Percentiles rank a stretch among this genome's conserved stretches.
Evolutionary conservation across 75 land plant species (phyloP).

Genomic region (Selaginella tamariscina): DNA sequence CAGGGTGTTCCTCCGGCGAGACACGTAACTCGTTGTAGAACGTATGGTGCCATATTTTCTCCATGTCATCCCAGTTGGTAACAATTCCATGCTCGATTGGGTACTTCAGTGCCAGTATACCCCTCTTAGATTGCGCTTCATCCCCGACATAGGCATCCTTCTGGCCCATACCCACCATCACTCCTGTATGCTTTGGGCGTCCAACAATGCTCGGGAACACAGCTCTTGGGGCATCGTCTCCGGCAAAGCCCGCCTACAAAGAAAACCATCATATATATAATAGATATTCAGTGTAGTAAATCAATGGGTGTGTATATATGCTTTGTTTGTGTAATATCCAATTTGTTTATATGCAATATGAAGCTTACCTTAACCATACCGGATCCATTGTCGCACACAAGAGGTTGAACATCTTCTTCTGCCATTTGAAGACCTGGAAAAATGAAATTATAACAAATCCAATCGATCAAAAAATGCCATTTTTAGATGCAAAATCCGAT

Average conservation of each 20-base stretch:
- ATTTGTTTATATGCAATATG: too few species aligned
- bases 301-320: too few species aligned
- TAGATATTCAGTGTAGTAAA: too few species aligned
- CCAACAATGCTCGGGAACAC: constrained; percentile 38
- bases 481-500: too few species aligned
- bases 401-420: constrained; percentile 51
- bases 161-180: constrained; percentile 51
- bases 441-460: too few species aligned
- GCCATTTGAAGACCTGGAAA: constrained; percentile 39
- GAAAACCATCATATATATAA: not conserved
- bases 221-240: constrained; percentile 40
- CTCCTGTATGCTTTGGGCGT: constrained; percentile 37
- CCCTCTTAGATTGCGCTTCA: constrained; percentile 43
- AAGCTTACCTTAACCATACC: constrained; percentile 49
- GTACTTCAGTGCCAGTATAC: constrained; percentile 45
- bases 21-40: constrained; percentile 57
- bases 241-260: constrained; percentile 47
- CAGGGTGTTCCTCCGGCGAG: constrained; percentile 43
- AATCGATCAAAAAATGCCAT: too few species aligned
- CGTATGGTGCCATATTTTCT: constrained; percentile 84
- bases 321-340: too few species aligned
- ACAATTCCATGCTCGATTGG: constrained; percentile 70
- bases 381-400: constrained; percentile 58
- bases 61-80: constrained; percentile 88
- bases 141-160: constrained; percentile 44